Evolutionary conservation across 2,329 filamentous ascomycete species (phyloP).

Genomic region (Sphaerulina vaccinii): DNA sequence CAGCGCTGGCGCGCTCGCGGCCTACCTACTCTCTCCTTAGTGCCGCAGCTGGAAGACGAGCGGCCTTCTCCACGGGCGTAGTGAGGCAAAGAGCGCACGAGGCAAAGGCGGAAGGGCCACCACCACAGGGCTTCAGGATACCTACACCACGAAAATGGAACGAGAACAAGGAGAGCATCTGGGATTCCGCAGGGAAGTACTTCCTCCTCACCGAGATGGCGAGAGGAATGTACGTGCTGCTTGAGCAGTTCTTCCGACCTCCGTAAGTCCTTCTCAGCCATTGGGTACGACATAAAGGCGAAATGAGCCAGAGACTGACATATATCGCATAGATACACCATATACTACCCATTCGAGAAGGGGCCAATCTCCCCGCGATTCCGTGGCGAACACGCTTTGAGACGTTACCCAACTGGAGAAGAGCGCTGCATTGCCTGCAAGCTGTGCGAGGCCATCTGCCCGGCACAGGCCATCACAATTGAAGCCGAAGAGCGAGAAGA

Average conservation of each 20-base stretch:
- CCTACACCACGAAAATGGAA: slow-evolving; percentile 74
- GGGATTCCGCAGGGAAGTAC: slow-evolving; percentile 86
- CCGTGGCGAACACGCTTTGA: slow-evolving; percentile 94
- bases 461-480: slow-evolving; percentile 96
- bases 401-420: slow-evolving; percentile 94
- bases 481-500: slow-evolving; percentile 98
- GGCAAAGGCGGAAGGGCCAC: slow-evolving; percentile 71
- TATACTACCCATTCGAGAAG: slow-evolving; percentile 99
- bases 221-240: slow-evolving; percentile 93
- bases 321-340: slow-evolving; percentile 73
- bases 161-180: slow-evolving; percentile 69
- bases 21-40: slow-evolving; percentile 42
- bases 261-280: slow-evolving; percentile 65
- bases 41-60: slow-evolving; percentile 41
- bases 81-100: slow-evolving; percentile 45
- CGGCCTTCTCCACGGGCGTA: slow-evolving; percentile 64
- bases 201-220: slow-evolving; percentile 96
- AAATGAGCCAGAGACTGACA: slow-evolving; percentile 11
- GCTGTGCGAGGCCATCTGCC: slow-evolving; percentile 97
- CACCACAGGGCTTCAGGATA: slow-evolving; percentile 77
- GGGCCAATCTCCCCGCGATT: slow-evolving; percentile 97
- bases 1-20: slow-evolving; percentile 48
- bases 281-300: neutral
- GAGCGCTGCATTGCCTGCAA: slow-evolving; percentile 99
- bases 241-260: slow-evolving; percentile 98